A percentile compares a stretch with the other conserved stretches of the same genome.
These are phyloP conservation scores for Aspergillus chevalieri DNA, from an alignment of 2,329 filamentous ascomycete genomes.

Conservation along the genomic window DNA sequence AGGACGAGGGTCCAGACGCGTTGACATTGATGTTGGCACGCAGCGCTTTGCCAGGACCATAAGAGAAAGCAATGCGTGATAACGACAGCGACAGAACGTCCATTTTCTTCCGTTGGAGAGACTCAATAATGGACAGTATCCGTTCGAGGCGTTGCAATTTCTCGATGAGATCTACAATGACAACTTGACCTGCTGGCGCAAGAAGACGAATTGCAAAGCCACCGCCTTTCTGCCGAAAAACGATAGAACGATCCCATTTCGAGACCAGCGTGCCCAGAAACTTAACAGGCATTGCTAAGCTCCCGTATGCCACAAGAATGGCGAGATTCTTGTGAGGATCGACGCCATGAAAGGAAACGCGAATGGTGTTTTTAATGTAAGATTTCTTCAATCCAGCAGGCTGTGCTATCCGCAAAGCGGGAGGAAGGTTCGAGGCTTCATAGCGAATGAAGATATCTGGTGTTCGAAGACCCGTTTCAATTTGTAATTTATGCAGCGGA, in stretches of 20 bases:
- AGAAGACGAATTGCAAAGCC: conserved; percentile 35
- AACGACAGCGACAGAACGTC: conserved; percentile 28
- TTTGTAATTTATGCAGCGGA: conserved; percentile 22
- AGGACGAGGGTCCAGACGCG: conserved; percentile 14
- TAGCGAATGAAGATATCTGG: conserved; percentile 33
- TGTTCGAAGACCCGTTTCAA: conserved; percentile 25
- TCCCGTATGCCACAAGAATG: conserved; percentile 33
- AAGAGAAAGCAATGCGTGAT: conserved; percentile 30
- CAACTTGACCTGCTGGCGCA: conserved; percentile 28
- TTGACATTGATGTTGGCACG: conserved; percentile 27
- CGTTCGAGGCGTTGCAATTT: conserved; percentile 35
- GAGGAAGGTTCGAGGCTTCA: conserved; percentile 23
- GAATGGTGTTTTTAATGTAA: conserved; percentile 30
- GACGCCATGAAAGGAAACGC: conserved; percentile 34
- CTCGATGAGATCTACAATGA: conserved; percentile 30
- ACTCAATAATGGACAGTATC: conserved; percentile 29
- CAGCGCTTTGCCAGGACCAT: conserved; percentile 24
- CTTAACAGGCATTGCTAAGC: conserved; percentile 21
- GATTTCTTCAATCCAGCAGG: conserved; percentile 20
- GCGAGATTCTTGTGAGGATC: conserved; percentile 26
- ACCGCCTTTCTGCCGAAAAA: conserved; percentile 27
- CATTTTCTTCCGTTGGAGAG: conserved; percentile 29
- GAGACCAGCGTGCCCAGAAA: conserved; percentile 20
- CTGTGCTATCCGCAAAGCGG: conserved; percentile 22
- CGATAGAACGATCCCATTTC: conserved; percentile 24